Conservation (phyloP, 352 stramenopile species). For the Pythium chondricola region DNA sequence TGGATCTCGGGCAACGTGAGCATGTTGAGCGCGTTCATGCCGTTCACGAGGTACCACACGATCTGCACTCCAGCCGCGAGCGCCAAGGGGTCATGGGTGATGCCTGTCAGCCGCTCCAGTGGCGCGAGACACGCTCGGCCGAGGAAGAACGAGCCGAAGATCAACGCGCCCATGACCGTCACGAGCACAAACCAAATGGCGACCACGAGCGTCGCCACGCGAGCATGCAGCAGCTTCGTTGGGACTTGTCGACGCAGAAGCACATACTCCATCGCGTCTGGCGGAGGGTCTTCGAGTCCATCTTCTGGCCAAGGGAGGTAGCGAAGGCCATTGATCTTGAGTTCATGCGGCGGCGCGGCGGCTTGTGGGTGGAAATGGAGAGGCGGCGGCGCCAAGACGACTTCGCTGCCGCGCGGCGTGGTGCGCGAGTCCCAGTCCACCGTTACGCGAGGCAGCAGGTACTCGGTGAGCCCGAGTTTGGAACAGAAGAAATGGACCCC, state of each 20-base stretch:
- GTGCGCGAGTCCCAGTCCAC: constrained; percentile 16
- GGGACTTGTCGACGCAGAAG: constrained; percentile 50
- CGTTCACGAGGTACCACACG: constrained; percentile 67
- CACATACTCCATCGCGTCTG: constrained; percentile 61
- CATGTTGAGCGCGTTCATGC: constrained; percentile 48
- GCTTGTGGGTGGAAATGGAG: constrained; percentile 78
- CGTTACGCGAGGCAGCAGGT: constrained; percentile 52
- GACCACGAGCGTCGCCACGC: constrained; percentile 42
- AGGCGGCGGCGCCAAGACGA: constrained; percentile 57
- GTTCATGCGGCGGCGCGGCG: constrained; percentile 56
- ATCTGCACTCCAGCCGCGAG: constrained; percentile 71
- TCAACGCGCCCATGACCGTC: constrained; percentile 40
- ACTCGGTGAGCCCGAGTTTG: constrained; percentile 61
- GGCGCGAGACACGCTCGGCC: constrained; percentile 60
- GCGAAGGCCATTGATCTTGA: constrained; percentile 60
- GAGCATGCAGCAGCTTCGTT: constrained; percentile 37
- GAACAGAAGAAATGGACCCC: constrained; percentile 52
- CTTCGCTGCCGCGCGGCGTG: constrained; percentile 5
- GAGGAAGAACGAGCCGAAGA: constrained; percentile 68
- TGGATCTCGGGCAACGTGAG: constrained; percentile 55
- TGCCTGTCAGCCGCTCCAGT: constrained; percentile 62
- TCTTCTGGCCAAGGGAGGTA: constrained; percentile 85
- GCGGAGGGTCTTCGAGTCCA: constrained; percentile 65
- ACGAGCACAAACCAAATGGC: constrained; percentile 63
- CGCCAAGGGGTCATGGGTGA: constrained; percentile 68